phyloP scores from a whole-genome alignment of 2,329 filamentous ascomycete genomes.

The Calonectria hongkongensis region DNA sequence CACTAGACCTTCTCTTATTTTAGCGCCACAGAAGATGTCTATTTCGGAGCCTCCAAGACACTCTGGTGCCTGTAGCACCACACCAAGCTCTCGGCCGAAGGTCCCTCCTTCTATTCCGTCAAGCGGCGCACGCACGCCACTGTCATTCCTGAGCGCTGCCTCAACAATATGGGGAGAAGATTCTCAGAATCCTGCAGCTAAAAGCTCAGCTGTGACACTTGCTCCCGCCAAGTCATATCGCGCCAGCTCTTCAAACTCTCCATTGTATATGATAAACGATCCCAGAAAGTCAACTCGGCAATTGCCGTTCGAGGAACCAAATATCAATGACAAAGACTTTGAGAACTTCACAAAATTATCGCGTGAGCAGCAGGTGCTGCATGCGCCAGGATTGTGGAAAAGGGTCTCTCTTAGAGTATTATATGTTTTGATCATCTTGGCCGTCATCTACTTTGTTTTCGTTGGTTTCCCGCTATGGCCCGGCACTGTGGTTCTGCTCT shows the following conservation, averaged over 20 bases:
- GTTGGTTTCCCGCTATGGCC: constrained; percentile 36
- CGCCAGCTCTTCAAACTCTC: not conserved
- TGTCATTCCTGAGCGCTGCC: not conserved
- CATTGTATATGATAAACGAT: not conserved
- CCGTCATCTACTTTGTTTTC: constrained; percentile 37
- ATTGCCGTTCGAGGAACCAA: not conserved
- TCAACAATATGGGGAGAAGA: not conserved
- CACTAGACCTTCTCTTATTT: not conserved
- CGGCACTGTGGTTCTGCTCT: constrained; percentile 32
- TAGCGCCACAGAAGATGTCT: not conserved
- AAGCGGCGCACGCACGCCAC: not conserved
- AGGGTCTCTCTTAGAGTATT: not conserved
- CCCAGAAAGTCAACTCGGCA: not conserved
- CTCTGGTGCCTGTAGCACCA: not conserved
- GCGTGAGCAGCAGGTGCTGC: not conserved
- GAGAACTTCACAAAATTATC: not conserved
- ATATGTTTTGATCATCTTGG: not conserved
- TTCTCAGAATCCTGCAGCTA: not conserved
- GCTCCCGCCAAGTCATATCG: not conserved
- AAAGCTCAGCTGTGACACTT: not conserved
- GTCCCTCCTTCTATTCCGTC: not conserved
- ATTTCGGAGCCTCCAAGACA: not conserved
- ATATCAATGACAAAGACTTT: constrained; percentile 1
- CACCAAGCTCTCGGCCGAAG: not conserved
- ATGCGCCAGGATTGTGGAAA: not conserved